phyloP scores from a whole-genome alignment of 1,284 basidiomycete species.

The Malassezia japonica region DNA sequence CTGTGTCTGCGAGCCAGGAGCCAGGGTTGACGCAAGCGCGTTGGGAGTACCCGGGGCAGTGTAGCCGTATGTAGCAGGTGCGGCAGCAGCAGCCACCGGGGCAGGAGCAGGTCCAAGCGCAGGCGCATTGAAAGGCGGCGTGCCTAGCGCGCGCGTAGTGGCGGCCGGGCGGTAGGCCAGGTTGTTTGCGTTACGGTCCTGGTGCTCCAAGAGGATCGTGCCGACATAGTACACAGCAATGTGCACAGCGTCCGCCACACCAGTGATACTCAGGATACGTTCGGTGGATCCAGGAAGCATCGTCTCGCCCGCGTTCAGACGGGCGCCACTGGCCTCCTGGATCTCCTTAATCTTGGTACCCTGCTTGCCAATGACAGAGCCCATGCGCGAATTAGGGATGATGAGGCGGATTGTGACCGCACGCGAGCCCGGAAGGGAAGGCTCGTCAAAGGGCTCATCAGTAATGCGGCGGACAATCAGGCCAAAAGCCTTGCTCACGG shows the following conservation, averaged over 20 bases:
- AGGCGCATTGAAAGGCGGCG: conserved; percentile 8
- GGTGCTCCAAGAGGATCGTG: conserved; percentile 88
- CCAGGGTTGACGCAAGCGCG: conserved; percentile 50
- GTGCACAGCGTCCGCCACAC: conserved; percentile 98
- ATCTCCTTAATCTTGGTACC: conserved; percentile 99
- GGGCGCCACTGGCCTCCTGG: conserved; percentile 92
- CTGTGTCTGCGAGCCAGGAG: conserved; percentile 68
- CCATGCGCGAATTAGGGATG: conserved; percentile 99
- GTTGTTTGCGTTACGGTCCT: conserved; percentile 55
- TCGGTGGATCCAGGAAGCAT: conserved; percentile 99
- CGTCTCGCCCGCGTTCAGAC: conserved; percentile 89
- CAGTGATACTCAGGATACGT: conserved; percentile 80
- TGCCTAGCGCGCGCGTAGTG: conserved; percentile 10
- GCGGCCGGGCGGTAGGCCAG: conserved; percentile 47
- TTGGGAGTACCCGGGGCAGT: conserved; percentile 8
- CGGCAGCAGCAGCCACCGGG: conserved; percentile 14
- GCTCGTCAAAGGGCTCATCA: conserved; percentile 94
- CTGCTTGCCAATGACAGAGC: conserved; percentile 93
- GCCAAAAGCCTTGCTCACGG: conserved; percentile 97
- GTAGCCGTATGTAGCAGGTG: conserved; percentile 1
- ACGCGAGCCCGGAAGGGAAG: conserved; percentile 91
- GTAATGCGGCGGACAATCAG: conserved; percentile 97
- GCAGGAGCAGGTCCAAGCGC: neutral
- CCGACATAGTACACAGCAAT: conserved; percentile 99
- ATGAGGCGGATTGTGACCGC: conserved; percentile 95